Conservation (phyloP, 345 rosid genomes). For the Ceriops tagal region DNA sequence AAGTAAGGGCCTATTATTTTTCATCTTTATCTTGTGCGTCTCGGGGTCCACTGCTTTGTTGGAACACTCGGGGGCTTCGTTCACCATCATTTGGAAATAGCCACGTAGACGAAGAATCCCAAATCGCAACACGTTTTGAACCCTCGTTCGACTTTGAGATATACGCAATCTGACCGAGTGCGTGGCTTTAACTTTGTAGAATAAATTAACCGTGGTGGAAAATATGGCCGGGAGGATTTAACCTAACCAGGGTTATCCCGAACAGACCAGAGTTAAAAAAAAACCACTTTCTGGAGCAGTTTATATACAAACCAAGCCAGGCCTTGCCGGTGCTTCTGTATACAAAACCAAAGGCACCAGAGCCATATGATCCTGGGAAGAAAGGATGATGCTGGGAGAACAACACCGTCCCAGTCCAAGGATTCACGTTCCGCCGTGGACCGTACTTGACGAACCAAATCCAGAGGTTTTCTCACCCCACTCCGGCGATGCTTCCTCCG, state of each 20-base stretch:
- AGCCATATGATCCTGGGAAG: neutral
- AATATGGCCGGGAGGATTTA: constrained; percentile 12
- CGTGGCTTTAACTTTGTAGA: neutral
- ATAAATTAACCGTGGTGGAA: constrained; percentile 37
- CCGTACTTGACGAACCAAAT: constrained; percentile 43
- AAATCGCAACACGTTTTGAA: neutral
- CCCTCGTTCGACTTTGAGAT: neutral
- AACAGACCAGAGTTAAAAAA: constrained; percentile 38
- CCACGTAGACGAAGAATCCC: neutral
- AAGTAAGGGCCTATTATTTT: neutral
- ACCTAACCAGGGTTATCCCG: constrained; percentile 37
- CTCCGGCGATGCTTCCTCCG: constrained; percentile 26
- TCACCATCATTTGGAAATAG: neutral
- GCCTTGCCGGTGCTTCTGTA: constrained; percentile 28
- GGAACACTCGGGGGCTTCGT: constrained; percentile 21
- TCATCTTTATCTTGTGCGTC: constrained; percentile 21
- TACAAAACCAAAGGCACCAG: constrained; percentile 14
- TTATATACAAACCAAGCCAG: constrained; percentile 47
- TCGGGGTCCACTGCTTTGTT: constrained; percentile 38
- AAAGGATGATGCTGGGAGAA: constrained; percentile 74
- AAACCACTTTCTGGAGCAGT: constrained; percentile 22
- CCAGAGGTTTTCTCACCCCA: constrained; percentile 34
- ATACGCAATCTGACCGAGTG: neutral
- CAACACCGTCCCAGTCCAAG: constrained; percentile 45
- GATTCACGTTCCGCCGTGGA: constrained; percentile 60